Evolutionary conservation across 2,329 filamentous ascomycete species (phyloP).

Genomic region (Sodiomyces alkalinus): DNA sequence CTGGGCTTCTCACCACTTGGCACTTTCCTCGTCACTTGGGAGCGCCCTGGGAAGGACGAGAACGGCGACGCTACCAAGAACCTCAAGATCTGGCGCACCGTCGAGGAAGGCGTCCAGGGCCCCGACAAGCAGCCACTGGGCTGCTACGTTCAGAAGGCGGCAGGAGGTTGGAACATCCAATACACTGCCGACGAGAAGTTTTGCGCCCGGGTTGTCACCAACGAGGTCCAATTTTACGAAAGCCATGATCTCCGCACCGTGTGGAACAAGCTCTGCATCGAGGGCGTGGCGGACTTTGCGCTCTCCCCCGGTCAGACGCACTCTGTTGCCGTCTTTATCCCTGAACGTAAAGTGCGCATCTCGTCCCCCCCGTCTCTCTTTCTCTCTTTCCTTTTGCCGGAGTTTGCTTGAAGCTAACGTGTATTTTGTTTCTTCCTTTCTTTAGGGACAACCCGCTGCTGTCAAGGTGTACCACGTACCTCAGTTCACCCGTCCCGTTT

Average conservation of each 20-base stretch:
- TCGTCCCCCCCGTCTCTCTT: background rate
- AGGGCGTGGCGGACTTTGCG: slow-evolving; percentile 81
- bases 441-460: slow-evolving; percentile 74
- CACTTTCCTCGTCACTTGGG: slow-evolving; percentile 92
- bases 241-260: slow-evolving; percentile 72
- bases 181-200: slow-evolving; percentile 89
- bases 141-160: slow-evolving; percentile 87
- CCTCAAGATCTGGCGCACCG: slow-evolving; percentile 85
- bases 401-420: too few species aligned
- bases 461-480: slow-evolving; percentile 94
- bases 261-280: slow-evolving; percentile 89
- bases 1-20: slow-evolving; percentile 86
- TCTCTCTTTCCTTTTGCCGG: background rate
- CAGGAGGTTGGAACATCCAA: slow-evolving; percentile 93
- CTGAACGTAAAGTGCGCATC: slow-evolving; percentile 70
- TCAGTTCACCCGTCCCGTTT: slow-evolving; percentile 66
- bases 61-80: slow-evolving; percentile 91
- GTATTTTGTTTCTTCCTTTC: slow-evolving; percentile 4
- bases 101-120: slow-evolving; percentile 49
- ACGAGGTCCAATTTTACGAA: slow-evolving; percentile 95
- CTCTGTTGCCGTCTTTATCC: slow-evolving; percentile 86
- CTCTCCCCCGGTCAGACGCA: slow-evolving; percentile 80
- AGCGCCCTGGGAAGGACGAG: slow-evolving; percentile 83
- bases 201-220: slow-evolving; percentile 86
- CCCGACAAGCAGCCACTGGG: slow-evolving; percentile 62